phyloP scores from a whole-genome alignment of 2,329 filamentous ascomycete genomes.

The Furcasterigmium furcatum region DNA sequence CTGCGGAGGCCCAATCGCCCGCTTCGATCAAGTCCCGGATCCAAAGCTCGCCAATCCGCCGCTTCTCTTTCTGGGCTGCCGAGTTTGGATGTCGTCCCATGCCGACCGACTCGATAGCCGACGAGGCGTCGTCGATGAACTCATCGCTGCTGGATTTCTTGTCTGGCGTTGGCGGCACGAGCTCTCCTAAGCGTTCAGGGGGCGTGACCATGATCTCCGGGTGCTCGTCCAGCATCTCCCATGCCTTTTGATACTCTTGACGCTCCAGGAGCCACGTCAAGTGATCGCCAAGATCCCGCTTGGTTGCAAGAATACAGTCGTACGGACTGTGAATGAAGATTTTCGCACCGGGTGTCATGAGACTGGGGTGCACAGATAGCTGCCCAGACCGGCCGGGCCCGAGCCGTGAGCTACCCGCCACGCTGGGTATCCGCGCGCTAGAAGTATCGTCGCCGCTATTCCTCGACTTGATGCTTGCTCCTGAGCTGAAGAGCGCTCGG shows the following conservation, averaged over 20 bases:
- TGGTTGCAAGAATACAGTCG: slow-evolving; percentile 90
- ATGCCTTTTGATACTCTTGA: slow-evolving; percentile 78
- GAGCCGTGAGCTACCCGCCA: slow-evolving; percentile 18
- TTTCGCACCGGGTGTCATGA: slow-evolving; percentile 58
- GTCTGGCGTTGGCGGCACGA: slow-evolving; percentile 35
- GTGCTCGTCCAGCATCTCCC: slow-evolving; percentile 84
- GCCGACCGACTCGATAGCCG: slow-evolving; percentile 57
- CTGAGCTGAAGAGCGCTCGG: slow-evolving; percentile 81
- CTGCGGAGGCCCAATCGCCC: slow-evolving; percentile 74
- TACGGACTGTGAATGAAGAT: slow-evolving; percentile 97
- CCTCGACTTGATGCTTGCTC: slow-evolving; percentile 68
- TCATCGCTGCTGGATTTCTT: slow-evolving; percentile 38
- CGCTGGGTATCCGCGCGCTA: slow-evolving; percentile 39
- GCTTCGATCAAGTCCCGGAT: slow-evolving; percentile 77
- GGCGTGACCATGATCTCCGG: slow-evolving; percentile 63
- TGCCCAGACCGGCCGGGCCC: slow-evolving; percentile 16
- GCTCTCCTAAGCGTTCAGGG: slow-evolving; percentile 34
- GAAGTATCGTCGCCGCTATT: slow-evolving; percentile 59
- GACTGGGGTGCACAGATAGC: slow-evolving; percentile 46
- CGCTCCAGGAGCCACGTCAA: slow-evolving; percentile 81
- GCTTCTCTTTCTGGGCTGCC: slow-evolving; percentile 76
- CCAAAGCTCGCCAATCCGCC: slow-evolving; percentile 90
- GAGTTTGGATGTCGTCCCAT: slow-evolving; percentile 9
- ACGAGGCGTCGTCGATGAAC: slow-evolving; percentile 70
- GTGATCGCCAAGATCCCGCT: slow-evolving; percentile 82